A percentile compares a stretch with the other conserved stretches of the same genome.
Evolutionary conservation across 176 grass and related monocot species (phyloP).

Genomic region (Raddia guianensis): DNA sequence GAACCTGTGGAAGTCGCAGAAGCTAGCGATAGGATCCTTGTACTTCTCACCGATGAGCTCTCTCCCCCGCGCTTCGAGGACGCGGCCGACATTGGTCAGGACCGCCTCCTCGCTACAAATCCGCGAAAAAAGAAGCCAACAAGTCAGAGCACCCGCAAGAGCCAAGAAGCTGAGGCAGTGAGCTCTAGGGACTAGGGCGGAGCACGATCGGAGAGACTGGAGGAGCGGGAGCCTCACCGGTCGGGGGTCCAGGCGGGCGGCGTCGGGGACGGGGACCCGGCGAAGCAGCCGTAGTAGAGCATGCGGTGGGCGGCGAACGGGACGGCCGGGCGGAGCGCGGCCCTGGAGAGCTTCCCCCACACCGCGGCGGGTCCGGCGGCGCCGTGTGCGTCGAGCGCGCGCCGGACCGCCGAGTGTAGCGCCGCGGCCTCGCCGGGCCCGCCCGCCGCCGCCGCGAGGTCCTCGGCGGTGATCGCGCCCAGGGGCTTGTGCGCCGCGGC

Average conservation of each 20-base stretch:
- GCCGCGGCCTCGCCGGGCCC: slow-evolving; percentile 39
- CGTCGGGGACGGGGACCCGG: slow-evolving; percentile 52
- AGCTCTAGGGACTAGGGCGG: background rate
- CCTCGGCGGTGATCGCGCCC: slow-evolving; percentile 59
- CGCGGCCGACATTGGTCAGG: slow-evolving; percentile 74
- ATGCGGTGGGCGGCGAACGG: slow-evolving; percentile 88
- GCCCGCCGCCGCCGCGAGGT: slow-evolving; percentile 65
- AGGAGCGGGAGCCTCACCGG: slow-evolving; percentile 48
- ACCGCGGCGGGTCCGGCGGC: slow-evolving; percentile 36
- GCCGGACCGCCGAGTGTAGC: slow-evolving; percentile 46
- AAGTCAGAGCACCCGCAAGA: background rate
- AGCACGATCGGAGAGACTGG: too few relatives aligned
- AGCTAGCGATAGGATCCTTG: slow-evolving; percentile 76
- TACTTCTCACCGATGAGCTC: slow-evolving; percentile 68
- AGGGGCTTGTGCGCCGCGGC: slow-evolving; percentile 59
- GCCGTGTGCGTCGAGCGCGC: slow-evolving; percentile 37
- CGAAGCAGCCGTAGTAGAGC: slow-evolving; percentile 94
- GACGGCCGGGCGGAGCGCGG: slow-evolving; percentile 48
- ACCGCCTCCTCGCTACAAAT: slow-evolving; percentile 46
- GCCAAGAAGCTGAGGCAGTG: background rate
- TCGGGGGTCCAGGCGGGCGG: slow-evolving; percentile 84
- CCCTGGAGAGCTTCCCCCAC: slow-evolving; percentile 65
- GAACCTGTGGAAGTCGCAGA: slow-evolving; percentile 67
- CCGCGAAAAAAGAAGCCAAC: background rate
- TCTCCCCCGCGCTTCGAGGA: slow-evolving; percentile 65